Evolutionary conservation across 768 basidiomycete genomes (phyloP), one percentile per base, ranked within the genome.

Genomic region (Candolleomyces eurysporus): DNA sequence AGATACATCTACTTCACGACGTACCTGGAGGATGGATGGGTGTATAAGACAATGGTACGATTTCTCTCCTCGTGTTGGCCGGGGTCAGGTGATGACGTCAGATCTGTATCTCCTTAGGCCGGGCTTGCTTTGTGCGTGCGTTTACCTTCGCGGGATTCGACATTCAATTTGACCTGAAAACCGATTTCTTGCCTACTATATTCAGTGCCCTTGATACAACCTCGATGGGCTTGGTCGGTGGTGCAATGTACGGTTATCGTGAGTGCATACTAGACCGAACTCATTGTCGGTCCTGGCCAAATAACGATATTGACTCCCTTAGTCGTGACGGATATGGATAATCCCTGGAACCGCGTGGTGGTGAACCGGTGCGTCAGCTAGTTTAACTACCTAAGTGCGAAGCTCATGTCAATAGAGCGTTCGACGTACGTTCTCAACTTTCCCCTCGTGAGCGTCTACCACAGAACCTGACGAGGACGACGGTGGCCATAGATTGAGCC

Each of bases 191-290:
- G 45, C n/a, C 26, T 39, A 26, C 43, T 26, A 46, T 5, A 22
- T 16, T 46, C 36, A 65, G 61, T 55, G 22, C 48, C 11, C 54
- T 65, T 5, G 64, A 63, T 45, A 57, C 64, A 4, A 53, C 53
- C 3, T 65, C 64, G 16, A 48, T 65, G 19, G 59, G 17, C 14
- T 48, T 65, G 3, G 53, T 63, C 5, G 50, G 61, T 19, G 57
- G 51, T 48, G 62, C 53, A 30, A 61, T 65, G 54, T 65, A 65
- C 53, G 58, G 59, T 19, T 65, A 65, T 58, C 51, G 61, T 62
- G 11, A 55, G 64, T 58, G 19, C 22, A 17, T 59, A 50, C 30
- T 9, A 32, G 9, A 11, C 46, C 22, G 16, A 22, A 2, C 5
- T 51, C n/a, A 51, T 31, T 30, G 49, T 9, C 21, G 19, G 49